A percentile compares a stretch with the other conserved stretches of the same genome.
Conservation (phyloP, 2,329 filamentous ascomycete species). For the Taxawa tesnikishii region DNA sequence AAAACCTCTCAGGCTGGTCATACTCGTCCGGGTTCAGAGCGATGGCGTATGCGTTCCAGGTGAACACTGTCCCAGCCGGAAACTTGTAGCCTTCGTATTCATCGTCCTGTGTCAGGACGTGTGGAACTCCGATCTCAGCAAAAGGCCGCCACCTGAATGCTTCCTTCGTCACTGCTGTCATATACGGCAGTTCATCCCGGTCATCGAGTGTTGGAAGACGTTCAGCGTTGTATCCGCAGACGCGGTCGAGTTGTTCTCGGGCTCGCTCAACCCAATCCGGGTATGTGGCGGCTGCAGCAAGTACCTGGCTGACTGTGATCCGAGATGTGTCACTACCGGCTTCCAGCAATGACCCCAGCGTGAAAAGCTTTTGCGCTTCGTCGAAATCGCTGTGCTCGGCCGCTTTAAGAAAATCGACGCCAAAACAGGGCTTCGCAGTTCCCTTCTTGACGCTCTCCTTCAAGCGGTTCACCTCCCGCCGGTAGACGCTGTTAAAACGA, state of each 20-base stretch:
- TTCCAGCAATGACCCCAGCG: slow-evolving; percentile 8
- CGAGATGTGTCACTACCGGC: slow-evolving; percentile 13
- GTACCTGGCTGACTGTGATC: slow-evolving; percentile 19
- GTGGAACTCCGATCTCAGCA: slow-evolving; percentile 19
- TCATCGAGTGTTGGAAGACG: slow-evolving; percentile 18
- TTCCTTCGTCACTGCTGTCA: slow-evolving; percentile 21
- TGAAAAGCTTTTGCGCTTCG: slow-evolving; percentile 5
- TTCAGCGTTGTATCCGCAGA: slow-evolving; percentile 11
- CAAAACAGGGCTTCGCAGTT: slow-evolving; percentile 25
- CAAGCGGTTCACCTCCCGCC: slow-evolving; percentile 3
- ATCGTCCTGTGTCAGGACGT: slow-evolving; percentile 30
- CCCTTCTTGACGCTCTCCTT: slow-evolving; percentile 18
- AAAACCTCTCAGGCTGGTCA: slow-evolving; percentile 18
- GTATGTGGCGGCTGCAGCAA: slow-evolving; percentile 17
- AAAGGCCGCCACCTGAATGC: slow-evolving; percentile 22
- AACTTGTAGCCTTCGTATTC: slow-evolving; percentile 22
- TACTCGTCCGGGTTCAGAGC: slow-evolving; percentile 18
- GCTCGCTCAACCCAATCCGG: slow-evolving; percentile 18
- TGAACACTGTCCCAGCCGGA: slow-evolving; percentile 3
- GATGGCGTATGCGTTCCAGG: slow-evolving; percentile 11
- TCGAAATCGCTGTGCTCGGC: slow-evolving; percentile 20
- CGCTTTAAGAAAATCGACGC: slow-evolving; percentile 23
- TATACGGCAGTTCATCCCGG: slow-evolving; percentile 18
- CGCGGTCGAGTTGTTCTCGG: slow-evolving; percentile 18
- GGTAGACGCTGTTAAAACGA: slow-evolving; percentile 5